Conservation (phyloP, 805 yeast genomes). For the Wickerhamomyces rabaulensis region DNA sequence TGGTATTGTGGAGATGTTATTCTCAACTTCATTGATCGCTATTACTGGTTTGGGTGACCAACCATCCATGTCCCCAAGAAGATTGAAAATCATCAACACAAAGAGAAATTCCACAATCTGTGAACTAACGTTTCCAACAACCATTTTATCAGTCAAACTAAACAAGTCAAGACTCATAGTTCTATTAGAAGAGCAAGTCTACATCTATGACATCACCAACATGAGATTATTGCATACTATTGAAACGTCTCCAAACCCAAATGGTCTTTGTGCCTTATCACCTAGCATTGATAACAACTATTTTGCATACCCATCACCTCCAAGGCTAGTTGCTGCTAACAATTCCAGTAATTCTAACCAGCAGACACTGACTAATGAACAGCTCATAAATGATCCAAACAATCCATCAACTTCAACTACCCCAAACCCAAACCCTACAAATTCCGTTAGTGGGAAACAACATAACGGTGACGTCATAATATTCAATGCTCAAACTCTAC, state of each 20-base stretch:
- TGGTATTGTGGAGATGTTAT: constrained; percentile 73
- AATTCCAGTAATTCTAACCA: constrained; percentile 14
- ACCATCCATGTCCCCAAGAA: constrained; percentile 67
- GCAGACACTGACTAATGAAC: constrained; percentile 3
- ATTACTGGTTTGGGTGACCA: constrained; percentile 71
- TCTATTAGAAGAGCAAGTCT: constrained; percentile 57
- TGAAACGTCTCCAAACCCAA: constrained; percentile 41
- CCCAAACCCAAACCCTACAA: not conserved
- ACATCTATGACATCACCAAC: constrained; percentile 67
- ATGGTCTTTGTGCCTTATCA: constrained; percentile 60
- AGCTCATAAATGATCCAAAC: constrained; percentile 1
- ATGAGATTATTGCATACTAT: constrained; percentile 58
- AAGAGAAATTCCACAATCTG: constrained; percentile 57
- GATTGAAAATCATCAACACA: constrained; percentile 78
- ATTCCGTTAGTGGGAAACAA: constrained; percentile 25
- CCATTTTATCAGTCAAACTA: constrained; percentile 55
- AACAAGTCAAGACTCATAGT: constrained; percentile 63
- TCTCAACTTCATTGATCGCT: constrained; percentile 64
- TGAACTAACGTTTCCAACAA: constrained; percentile 64
- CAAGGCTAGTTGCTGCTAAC: constrained; percentile 35
- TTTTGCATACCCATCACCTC: constrained; percentile 75
- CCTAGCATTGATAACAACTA: constrained; percentile 45
- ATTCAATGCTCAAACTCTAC: constrained; percentile 55
- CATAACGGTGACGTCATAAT: constrained; percentile 63
- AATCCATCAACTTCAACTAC: not conserved